Conservation (phyloP, 176 grass and related monocot species). For the Hordeum vulgare region MorexV3_pseudomolecules_assembly NC_058519.1:661737213-661737712, state of each 20-base stretch:
- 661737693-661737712: too few species aligned
- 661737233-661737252: background rate
- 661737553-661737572: too few species aligned
- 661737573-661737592: too few species aligned
- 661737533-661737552: too few species aligned
- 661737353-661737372: background rate
- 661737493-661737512: too few species aligned
- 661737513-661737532: too few species aligned
- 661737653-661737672: too few species aligned
- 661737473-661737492: background rate
- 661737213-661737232: background rate
- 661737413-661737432: background rate
- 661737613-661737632: too few species aligned
- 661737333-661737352: background rate
- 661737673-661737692: too few species aligned
- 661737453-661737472: background rate
- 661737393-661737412: background rate
- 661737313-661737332: background rate
- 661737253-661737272: background rate
- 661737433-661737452: background rate
- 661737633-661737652: too few species aligned
- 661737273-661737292: background rate
- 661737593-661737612: too few species aligned
- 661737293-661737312: background rate
- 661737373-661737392: background rate